Evolutionary conservation across 257 asterid species (phyloP), one percentile per base, ranked within the genome.

Genomic region (Solanum chmielewskii): DNA sequence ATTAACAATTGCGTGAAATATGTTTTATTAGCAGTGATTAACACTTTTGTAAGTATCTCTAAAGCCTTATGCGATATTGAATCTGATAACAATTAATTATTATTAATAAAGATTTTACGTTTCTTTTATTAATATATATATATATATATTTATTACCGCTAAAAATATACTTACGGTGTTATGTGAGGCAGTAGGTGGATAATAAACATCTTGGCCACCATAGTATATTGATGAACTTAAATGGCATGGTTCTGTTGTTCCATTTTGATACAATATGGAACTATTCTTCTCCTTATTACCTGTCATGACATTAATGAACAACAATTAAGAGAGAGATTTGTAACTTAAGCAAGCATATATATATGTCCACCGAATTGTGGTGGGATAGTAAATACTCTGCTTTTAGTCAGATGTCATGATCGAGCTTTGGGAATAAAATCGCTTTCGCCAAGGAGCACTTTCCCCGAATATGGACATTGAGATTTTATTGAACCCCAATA

Each of bases 161-260:
- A 52, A 52, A 49, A 52, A 52, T 52, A 52, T 52, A 16, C 94
- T 92, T 90, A 93, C 96, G 87, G 73, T 87, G 66, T 88, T 91
- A 71, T 91, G 93, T 83, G 94, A 89, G 59, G 66, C 82, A 84
- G 81, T 83, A 4, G 93, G 56, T 69, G 94, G 89, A 90, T 95
- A 88, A 83, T 96, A 96, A 86, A 90, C 90, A 87, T 96, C 95
- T 90, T 92, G 98, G 73, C 94, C 98, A 68, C 98, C 98, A 81
- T 96, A 94, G 87, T 93, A 91, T 59, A 96, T 94, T 86, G 98
- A 94, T 56, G 98, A 94, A 89, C 92, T 94, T 87, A 91, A 91
- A 90, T 92, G 92, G 89, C 98, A 94, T 2, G 97, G 95, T 18
- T 93, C 98, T 62, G 68, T 89, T 33, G 73, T 88, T 86, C 87